Evolutionary conservation across 805 yeast genomes (phyloP), one percentile per base, ranked within the genome.

Genomic region (Vanderwaltozyma yarrowii): DNA sequence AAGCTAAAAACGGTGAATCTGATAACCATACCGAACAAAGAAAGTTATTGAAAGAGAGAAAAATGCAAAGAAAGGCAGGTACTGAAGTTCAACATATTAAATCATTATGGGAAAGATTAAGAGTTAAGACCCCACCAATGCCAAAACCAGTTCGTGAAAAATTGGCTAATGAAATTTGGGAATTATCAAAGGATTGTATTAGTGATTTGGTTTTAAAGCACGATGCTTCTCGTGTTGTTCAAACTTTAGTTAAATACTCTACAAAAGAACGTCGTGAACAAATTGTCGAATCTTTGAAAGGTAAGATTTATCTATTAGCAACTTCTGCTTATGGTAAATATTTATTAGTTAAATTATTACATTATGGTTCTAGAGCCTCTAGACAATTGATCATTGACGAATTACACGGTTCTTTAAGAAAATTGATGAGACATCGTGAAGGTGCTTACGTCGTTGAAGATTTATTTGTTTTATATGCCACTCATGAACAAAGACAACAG

Each of bases 361-460:
- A 88, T 63, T 89, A 89, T 61, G 98, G 98, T 6, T 74, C 89
- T 6, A 85, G 79, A 55, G 78, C 79, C 23, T 76, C 88, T 1
- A 73, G 95, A 52, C 80, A 76, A 38, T 49, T 75, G 27, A 80
- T 89, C 40, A 70, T 88, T 40, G 72, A 80, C 54, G 96, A 87
- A 64, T 70, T 89, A 47, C 95, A 87, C 55, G 98, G 98, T 35
- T 79, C 80, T 51, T 74, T 85, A 53, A 73, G 96, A 60, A 89
- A 86, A 63, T 69, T 89, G 41, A 86, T 89, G 92, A 78, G 94
- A 69, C 96, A 89, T 65, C 80, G 83, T 66, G 97, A 89, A 70
- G 98, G 96, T 64, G 97, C 97, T 12, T 87, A 89, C 54, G 97
- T 89, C 29, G 87, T 88, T 47, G 97, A 89, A 64, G 98, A 89